Evolutionary conservation across 1,284 basidiomycete genomes (phyloP), one percentile per base, ranked within the genome.

Genomic region (Malassezia yamatoensis): DNA sequence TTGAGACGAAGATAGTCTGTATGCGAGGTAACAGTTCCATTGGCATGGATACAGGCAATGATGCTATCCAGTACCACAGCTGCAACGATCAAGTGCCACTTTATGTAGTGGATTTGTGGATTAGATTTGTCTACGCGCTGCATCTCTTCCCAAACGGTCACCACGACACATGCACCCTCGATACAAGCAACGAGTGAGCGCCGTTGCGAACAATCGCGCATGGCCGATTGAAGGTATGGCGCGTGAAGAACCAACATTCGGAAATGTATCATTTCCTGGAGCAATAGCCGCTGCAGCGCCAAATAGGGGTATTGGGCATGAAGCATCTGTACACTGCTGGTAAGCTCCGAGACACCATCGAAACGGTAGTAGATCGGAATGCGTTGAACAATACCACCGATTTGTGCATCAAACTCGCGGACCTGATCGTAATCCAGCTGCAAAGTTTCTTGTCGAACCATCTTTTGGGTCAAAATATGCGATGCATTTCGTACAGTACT

Each of bases 181-280:
- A 44, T 29, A 12, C 42, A 51, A 1, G 50, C 42, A 6, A 60
- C 44, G 11, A 64, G 61, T 13, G 63, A 65, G 16, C 60, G 59
- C 16, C 53, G 61, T 32, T 59, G 55, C 29, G 65, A 57, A 13
- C 59, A 37, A 46, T 61, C 59, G 33, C 59, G 53, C 44, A 66
- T 62, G n/a, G 59, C 66, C 7, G 51, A 42, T 9, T 52, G 58
- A 53, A 67, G 59, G 33, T 59, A 64, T 29, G 62, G 60, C 4
- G 60, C 56, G 43, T 67, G 64, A 21, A 67, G 53, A 43, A 59
- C 60, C 51, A 67, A 55, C 16, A 67, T 41, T 3, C 64, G 63
- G 20, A 62, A 62, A 32, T 66, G 58, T 11, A 67, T 54, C 16
- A 53, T 45, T 20, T 62, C 62, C 39, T 67, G 59, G 15, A 67